phyloP scores from a whole-genome alignment of 2,329 filamentous ascomycete species.

The Drechmeria coniospora region DNA sequence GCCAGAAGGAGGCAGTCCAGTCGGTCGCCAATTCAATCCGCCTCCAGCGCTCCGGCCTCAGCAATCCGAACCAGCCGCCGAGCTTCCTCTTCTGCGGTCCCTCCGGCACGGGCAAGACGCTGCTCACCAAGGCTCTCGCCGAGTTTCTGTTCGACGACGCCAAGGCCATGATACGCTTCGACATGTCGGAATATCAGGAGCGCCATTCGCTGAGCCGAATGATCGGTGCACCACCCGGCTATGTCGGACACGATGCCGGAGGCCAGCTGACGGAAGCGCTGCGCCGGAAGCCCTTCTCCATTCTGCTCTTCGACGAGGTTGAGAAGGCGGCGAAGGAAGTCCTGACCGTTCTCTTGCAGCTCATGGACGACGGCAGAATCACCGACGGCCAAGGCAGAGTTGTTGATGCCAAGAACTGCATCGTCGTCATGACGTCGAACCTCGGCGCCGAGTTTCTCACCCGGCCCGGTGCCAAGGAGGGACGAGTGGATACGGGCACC shows the following conservation, averaged over 20 bases:
- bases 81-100: conserved; percentile 98
- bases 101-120: conserved; percentile 93
- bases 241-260: conserved; percentile 90
- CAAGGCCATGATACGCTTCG: conserved; percentile 96
- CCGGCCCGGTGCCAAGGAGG: conserved; percentile 61
- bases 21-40: conserved; percentile 94
- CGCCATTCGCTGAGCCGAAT: conserved; percentile 88
- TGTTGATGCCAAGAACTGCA: conserved; percentile 93
- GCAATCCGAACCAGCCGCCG: conserved; percentile 91
- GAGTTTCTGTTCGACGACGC: conserved; percentile 97
- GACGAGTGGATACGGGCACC: conserved; percentile 72
- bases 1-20: conserved; percentile 83
- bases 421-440: conserved; percentile 98
- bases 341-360: conserved; percentile 89
- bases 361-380: conserved; percentile 98
- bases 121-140: conserved; percentile 90
- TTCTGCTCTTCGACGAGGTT: conserved; percentile 92
- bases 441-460: conserved; percentile 87
- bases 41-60: conserved; percentile 82
- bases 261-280: conserved; percentile 92
- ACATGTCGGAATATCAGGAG: conserved; percentile 99
- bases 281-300: conserved; percentile 90
- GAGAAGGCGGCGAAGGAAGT: conserved; percentile 98
- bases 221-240: conserved; percentile 94
- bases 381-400: conserved; percentile 94